Evolutionary conservation across 208 protist species (phyloP).

Genomic region (Porcisia hertigi): DNA sequence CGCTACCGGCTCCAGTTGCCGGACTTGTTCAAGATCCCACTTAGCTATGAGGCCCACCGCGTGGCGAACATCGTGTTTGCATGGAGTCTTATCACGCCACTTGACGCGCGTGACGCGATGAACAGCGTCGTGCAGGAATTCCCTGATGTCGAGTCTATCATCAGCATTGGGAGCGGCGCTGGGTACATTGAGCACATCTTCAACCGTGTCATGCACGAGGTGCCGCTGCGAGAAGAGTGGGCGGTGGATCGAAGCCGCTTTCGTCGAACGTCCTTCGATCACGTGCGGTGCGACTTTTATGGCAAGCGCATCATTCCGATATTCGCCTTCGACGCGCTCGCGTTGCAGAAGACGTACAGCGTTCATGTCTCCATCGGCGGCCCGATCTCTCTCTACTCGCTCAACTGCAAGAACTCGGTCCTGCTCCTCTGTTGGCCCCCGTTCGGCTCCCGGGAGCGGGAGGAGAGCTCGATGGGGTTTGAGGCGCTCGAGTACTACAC

Average conservation of each 20-base stretch:
- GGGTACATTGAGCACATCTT: slow-evolving; percentile 92
- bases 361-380: slow-evolving; percentile 81
- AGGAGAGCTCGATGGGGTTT: slow-evolving; percentile 92
- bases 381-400: slow-evolving; percentile 74
- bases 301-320: slow-evolving; percentile 55
- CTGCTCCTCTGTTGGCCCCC: slow-evolving; percentile 89
- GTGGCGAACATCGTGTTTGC: slow-evolving; percentile 77
- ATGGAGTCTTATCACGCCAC: slow-evolving; percentile 83
- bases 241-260: slow-evolving; percentile 34
- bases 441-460: slow-evolving; percentile 84
- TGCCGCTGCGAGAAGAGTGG: slow-evolving; percentile 37
- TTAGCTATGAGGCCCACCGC: slow-evolving; percentile 85
- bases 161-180: slow-evolving; percentile 80
- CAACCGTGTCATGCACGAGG: slow-evolving; percentile 78
- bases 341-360: slow-evolving; percentile 72
- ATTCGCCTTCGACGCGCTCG: slow-evolving; percentile 85
- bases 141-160: slow-evolving; percentile 57
- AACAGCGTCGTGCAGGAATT: slow-evolving; percentile 53
- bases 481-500: slow-evolving; percentile 89
- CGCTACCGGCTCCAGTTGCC: slow-evolving; percentile 60
- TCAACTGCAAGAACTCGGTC: slow-evolving; percentile 62
- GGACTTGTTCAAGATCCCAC: slow-evolving; percentile 80
- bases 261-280: slow-evolving; percentile 61
- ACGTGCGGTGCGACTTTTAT: slow-evolving; percentile 58
- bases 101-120: slow-evolving; percentile 67